A percentile compares a stretch with the other conserved stretches of the same genome.
Evolutionary conservation across 345 rosid species (phyloP).

Genomic region (Salix dunnii): DNA sequence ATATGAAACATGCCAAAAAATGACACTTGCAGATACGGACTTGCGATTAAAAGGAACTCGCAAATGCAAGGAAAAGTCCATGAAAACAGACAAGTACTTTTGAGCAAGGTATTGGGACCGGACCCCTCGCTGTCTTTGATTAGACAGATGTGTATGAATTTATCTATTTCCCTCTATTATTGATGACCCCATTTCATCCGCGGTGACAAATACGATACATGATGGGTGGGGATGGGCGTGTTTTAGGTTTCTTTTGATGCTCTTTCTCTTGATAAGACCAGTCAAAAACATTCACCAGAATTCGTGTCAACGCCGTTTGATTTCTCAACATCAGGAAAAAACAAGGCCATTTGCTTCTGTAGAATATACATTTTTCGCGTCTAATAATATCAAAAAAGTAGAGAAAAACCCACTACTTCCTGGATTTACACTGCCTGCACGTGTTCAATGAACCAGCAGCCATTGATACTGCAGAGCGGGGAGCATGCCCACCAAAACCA

Average conservation of each 20-base stretch:
- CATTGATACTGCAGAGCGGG: neutral
- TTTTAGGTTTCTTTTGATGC: constrained; percentile 22
- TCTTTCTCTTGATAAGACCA: constrained; percentile 33
- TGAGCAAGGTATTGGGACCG: neutral
- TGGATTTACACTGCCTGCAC: too few relatives aligned
- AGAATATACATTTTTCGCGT: too few relatives aligned
- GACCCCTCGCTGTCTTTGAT: constrained; percentile 16
- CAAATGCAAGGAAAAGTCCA: neutral
- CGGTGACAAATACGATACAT: constrained; percentile 18
- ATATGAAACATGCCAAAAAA: too few relatives aligned
- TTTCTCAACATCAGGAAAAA: neutral
- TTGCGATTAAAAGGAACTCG: too few relatives aligned
- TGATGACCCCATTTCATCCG: neutral
- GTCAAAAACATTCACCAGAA: constrained; percentile 17
- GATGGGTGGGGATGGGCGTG: neutral
- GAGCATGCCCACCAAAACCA: neutral
- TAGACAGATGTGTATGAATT: neutral
- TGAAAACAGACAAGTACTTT: constrained; percentile 23
- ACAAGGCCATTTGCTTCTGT: constrained; percentile 24
- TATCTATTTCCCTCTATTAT: neutral
- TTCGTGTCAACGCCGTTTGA: constrained; percentile 50
- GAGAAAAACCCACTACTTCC: too few relatives aligned
- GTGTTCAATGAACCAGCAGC: neutral
- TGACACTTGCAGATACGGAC: too few relatives aligned
- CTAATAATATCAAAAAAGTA: too few relatives aligned